Evolutionary conservation across 192 early-diverging fungal genomes (phyloP).

Genomic region (Coemansia aciculifera): DNA sequence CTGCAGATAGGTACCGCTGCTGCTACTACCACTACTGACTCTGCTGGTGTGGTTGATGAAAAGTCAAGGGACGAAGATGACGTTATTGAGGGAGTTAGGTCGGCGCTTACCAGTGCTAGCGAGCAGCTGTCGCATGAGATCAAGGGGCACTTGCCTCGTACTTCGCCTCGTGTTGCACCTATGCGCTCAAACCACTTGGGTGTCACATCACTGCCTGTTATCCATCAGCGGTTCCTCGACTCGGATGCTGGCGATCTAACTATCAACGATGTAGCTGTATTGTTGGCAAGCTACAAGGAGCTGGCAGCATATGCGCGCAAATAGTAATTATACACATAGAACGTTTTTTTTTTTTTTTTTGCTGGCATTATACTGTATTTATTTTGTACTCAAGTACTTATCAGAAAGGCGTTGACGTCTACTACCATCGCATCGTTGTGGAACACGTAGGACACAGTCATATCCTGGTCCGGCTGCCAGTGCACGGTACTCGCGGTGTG

Average conservation of each 20-base stretch:
- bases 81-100: constrained; percentile 26
- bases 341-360: background rate
- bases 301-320: constrained; percentile 28
- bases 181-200: background rate
- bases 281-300: constrained; percentile 48
- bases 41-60: constrained; percentile 2
- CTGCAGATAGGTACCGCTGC: constrained; percentile 11
- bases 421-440: constrained; percentile 30
- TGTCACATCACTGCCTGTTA: background rate
- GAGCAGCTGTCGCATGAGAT: constrained; percentile 47
- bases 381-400: constrained; percentile 10
- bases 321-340: background rate
- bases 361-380: background rate
- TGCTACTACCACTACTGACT: no score
- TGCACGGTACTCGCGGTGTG: constrained; percentile 30
- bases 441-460: constrained; percentile 27
- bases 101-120: constrained; percentile 29
- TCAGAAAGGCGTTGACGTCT: constrained; percentile 35
- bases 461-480: constrained; percentile 36
- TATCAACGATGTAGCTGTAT: constrained; percentile 36
- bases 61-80: constrained; percentile 1
- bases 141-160: constrained; percentile 34
- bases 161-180: background rate
- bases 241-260: constrained; percentile 21
- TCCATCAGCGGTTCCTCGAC: constrained; percentile 24